Evolutionary conservation across 2,329 filamentous ascomycete genomes (phyloP).

Genomic region (Acephala macrosclerotiorum): DNA sequence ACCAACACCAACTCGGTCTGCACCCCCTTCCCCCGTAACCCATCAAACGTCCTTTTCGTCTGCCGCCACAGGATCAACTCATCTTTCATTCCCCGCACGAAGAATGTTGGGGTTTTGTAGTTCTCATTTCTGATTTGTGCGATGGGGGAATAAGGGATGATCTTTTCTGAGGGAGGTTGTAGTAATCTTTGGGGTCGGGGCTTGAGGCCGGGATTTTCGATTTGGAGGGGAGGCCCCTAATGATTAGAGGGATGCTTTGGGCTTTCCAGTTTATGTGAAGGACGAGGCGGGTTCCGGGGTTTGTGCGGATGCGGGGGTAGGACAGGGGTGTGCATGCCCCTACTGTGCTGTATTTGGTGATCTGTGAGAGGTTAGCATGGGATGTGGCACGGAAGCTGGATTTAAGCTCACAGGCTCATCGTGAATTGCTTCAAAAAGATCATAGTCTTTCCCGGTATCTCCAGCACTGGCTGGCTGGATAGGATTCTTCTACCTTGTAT

Average conservation of each 20-base stretch:
- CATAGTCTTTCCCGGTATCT: constrained; percentile 4
- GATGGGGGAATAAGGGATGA: constrained; percentile 38
- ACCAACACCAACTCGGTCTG: constrained; percentile 3
- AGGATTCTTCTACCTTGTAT: constrained; percentile 27
- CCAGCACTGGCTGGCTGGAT: constrained; percentile 11
- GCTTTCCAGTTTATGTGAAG: constrained; percentile 53
- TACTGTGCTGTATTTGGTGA: constrained; percentile 29
- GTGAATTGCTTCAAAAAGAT: constrained; percentile 9
- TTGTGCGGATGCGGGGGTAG: constrained; percentile 28
- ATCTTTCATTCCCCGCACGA: constrained; percentile 44
- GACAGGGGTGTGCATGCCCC: constrained; percentile 8
- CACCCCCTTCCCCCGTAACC: constrained; percentile 34
- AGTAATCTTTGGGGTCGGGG: background rate
- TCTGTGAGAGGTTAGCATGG: background rate
- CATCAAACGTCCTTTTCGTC: constrained; percentile 35
- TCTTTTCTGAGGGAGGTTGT: constrained; percentile 26
- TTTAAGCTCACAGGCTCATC: constrained; percentile 1
- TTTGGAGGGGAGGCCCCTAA: constrained; percentile 38
- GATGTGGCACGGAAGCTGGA: background rate
- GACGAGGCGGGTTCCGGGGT: constrained; percentile 48
- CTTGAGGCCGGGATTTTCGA: constrained; percentile 4
- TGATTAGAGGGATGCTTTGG: constrained; percentile 47
- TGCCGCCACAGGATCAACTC: constrained; percentile 47
- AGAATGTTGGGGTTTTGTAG: constrained; percentile 46
- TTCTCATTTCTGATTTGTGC: constrained; percentile 43